Base-by-base conservation (phyloP, 2,329 filamentous ascomycete species). In the Ceratocystis destructans region DNA sequence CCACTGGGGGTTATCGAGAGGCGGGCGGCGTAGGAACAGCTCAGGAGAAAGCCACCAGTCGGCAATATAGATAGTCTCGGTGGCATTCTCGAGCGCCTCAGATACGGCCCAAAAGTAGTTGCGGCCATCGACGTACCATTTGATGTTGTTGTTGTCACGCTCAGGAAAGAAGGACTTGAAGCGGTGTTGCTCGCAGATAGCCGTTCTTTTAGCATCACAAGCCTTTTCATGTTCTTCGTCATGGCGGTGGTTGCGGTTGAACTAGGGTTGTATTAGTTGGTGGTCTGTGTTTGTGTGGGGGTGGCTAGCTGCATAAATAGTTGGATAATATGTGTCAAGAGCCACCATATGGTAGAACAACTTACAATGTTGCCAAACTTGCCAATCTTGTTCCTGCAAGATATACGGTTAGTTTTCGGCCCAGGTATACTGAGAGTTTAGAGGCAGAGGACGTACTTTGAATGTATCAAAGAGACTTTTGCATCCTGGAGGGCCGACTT, bases 11-110 rank as follows among this genome's bases (percentile, higher is more conserved):
- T 91, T 88, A 72, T 82, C 82, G 70, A 87, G 87, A 0, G 94
- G 89, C 1, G 94, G 92, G 22, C 94, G 83, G 46, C 94, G 85
- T 69, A 99, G 76, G 76, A 93, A 96, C 69, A 94, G 77, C 75
- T 94, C 89, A 0, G 90, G 94, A 2, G 89, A 95, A 15, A 97
- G 79, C 94, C 94, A 97, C 94, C 93, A 99, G 73, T 97, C 94
- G 68, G 82, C 88, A 70, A 99, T 95, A 75, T 97, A 99, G 71
- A 99, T 96, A 59, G 88, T 87, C 76, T 97, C 93, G 72, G 88
- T 88, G 46, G 94, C 94, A 68, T 86, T 82, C 69, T 97, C 92
- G n/a, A 97, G 80, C 0, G 92, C 93, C 44, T 87, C 85, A 0
- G 91, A 95, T 10, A 99, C 91, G 20, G 94, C 84, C 87, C 91